Base-by-base conservation (phyloP, 116 monocot genomes). In the Cymodocea nodosa region DNA sequence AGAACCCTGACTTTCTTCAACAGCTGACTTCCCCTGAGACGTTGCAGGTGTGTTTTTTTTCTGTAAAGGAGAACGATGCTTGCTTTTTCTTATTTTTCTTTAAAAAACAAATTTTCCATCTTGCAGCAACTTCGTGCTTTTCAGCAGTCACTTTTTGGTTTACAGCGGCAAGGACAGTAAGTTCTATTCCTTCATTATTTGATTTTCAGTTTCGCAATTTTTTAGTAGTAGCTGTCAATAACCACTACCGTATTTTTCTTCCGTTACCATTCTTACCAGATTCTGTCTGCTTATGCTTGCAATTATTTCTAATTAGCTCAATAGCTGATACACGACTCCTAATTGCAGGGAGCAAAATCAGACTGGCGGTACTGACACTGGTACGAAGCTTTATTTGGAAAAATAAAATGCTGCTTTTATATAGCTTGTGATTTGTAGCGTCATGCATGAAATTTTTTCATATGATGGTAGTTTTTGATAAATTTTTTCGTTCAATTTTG, bases 1-100 rank as follows among this genome's bases (percentile, higher is more conserved):
- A 85, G 67, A 93, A 88, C 64, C 85, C 88, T 52, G 85, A 88
- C 58, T 85, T 85, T 66, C 63, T 87, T 52, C 92, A 82, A 44
- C 84, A 80, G 65, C 66, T 92, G 40, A 68, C 84, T 55, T 88
- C 83, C 15, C 83, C 88, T 60, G 88, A 83, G 61, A 88, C 77
- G 50, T 22, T 93, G 73, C 85, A 83, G 88, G 93, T 83, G 58
- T 3, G 5, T 67, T 48, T 30, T 48, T 52, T 17, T 9, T 34
- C 19, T 34, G 17, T 35, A 19, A 54, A 52, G 35, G 15, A 11
- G 24, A 15, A 22, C 10, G 51, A 19, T 14, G 11, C 30, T 60
- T 30, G 30, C n/a, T 16, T 62, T n/a, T 14, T 30, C 23, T 18
- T 57, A 54, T 53, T 66, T 22, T 52, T 13, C n/a, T 74, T 6